A percentile compares a stretch with the other conserved stretches of the same genome.
These are phyloP conservation scores for Coemansia sp. DNA, from an alignment of 192 early-diverging fungal species.

Conservation along the genomic window DNA sequence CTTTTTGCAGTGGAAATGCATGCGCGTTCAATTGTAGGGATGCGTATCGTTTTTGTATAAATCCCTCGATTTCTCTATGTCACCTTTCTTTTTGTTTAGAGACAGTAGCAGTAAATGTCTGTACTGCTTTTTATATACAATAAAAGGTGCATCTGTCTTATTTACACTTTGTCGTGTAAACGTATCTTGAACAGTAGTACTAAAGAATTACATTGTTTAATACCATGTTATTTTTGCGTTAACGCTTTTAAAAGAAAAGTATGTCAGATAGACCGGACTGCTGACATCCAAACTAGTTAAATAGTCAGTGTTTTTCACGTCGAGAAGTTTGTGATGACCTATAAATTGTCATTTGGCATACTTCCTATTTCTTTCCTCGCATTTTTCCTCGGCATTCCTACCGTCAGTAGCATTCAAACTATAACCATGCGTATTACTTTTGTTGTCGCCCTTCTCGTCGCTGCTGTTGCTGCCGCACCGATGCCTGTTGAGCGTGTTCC, in stretches of 20 bases:
- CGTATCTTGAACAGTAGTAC: too few species aligned
- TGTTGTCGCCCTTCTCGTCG: conserved; percentile 26
- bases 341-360: too few species aligned
- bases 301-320: not conserved
- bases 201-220: too few species aligned
- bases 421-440: conserved; percentile 35
- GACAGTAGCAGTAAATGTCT: not conserved
- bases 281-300: not conserved
- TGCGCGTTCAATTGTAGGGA: too few species aligned
- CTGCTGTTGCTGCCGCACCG: conserved; percentile 33
- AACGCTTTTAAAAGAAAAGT: too few species aligned
- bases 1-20: not conserved
- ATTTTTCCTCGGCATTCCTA: not conserved
- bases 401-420: not conserved
- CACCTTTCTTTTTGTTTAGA: not conserved
- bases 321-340: too few species aligned
- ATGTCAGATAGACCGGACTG: too few species aligned
- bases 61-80: not conserved
- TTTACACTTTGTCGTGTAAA: not conserved
- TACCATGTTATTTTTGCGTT: too few species aligned
- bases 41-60: not conserved
- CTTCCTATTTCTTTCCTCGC: not conserved
- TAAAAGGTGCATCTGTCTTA: not conserved
- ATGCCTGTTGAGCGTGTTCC: conserved; percentile 28
- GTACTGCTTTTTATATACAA: not conserved